These are phyloP conservation scores for Aspergillus luchuensis DNA, from an alignment of 2,329 filamentous ascomycete species.

Conservation along the genomic window DNA sequence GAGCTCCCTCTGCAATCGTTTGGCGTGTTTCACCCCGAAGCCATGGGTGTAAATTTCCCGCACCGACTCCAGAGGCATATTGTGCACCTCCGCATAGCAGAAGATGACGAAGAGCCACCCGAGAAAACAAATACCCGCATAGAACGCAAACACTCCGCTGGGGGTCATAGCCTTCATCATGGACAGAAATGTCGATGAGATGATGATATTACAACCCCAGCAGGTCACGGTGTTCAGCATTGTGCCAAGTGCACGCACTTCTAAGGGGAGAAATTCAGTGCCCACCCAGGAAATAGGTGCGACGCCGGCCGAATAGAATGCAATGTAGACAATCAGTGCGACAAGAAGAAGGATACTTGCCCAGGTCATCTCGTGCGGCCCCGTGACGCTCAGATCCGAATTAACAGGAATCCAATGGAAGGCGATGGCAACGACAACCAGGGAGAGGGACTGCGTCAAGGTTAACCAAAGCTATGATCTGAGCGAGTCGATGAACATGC, in stretches of 20 bases:
- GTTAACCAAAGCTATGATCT: neutral
- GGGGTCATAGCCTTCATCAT: conserved; percentile 54
- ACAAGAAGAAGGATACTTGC: conserved; percentile 44
- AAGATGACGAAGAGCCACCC: conserved; percentile 41
- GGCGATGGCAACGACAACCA: conserved; percentile 48
- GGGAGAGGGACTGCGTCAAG: conserved; percentile 6
- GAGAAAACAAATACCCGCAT: conserved; percentile 52
- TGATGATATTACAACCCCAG: conserved; percentile 26
- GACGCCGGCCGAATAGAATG: conserved; percentile 50
- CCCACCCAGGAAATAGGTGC: conserved; percentile 48
- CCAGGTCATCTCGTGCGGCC: conserved; percentile 44
- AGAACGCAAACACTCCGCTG: conserved; percentile 55
- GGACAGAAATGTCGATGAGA: conserved; percentile 14
- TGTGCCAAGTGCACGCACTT: conserved; percentile 52
- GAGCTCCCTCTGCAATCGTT: conserved; percentile 41
- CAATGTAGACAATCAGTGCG: conserved; percentile 48
- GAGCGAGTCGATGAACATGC: neutral
- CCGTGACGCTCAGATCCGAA: conserved; percentile 26
- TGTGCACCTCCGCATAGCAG: conserved; percentile 58
- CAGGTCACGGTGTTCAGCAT: conserved; percentile 44
- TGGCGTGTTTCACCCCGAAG: conserved; percentile 49
- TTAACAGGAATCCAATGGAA: conserved; percentile 54
- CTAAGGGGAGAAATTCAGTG: conserved; percentile 51
- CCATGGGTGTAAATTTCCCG: conserved; percentile 53
- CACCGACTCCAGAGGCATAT: conserved; percentile 58